Percentiles rank a stretch among this genome's conserved stretches.
phyloP scores from a whole-genome alignment of 2,329 filamentous ascomycete species.

The Fusarium verrucosum region DNA sequence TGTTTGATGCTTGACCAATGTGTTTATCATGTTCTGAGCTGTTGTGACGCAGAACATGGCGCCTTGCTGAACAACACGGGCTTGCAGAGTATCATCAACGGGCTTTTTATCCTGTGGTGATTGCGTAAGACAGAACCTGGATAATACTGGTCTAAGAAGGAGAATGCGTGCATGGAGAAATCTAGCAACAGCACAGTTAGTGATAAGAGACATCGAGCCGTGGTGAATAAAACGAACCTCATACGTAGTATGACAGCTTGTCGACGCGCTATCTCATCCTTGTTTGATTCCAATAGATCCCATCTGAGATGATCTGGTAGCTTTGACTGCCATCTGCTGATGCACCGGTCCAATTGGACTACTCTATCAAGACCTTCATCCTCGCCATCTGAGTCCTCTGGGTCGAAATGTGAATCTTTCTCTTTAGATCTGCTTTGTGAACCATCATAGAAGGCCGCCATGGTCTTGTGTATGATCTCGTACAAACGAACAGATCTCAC shows the following conservation, averaged over 20 bases:
- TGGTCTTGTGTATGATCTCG: conserved; percentile 50
- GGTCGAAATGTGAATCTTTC: conserved; percentile 1
- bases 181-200: conserved; percentile 19
- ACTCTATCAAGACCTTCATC: conserved; percentile 46
- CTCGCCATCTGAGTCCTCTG: conserved; percentile 5
- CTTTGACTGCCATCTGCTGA: conserved; percentile 47
- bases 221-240: conserved; percentile 35
- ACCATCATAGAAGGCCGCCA: conserved; percentile 44
- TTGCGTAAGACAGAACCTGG: conserved; percentile 46
- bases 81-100: conserved; percentile 36
- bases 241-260: conserved; percentile 49
- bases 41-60: conserved; percentile 49
- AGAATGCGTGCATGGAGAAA: conserved; percentile 50
- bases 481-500: conserved; percentile 50
- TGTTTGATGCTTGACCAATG: conserved; percentile 45
- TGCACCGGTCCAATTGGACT: conserved; percentile 46
- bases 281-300: conserved; percentile 16
- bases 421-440: conserved; percentile 6
- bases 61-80: conserved; percentile 47
- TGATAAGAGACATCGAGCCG: not conserved
- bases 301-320: conserved; percentile 43
- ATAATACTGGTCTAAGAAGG: conserved; percentile 47
- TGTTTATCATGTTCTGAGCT: conserved; percentile 47
- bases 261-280: conserved; percentile 42
- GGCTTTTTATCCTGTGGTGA: conserved; percentile 12